Evolutionary conservation across 2,329 filamentous ascomycete species (phyloP), one percentile per base, ranked within the genome.

Genomic region (Pestalotiopsis sp.): DNA sequence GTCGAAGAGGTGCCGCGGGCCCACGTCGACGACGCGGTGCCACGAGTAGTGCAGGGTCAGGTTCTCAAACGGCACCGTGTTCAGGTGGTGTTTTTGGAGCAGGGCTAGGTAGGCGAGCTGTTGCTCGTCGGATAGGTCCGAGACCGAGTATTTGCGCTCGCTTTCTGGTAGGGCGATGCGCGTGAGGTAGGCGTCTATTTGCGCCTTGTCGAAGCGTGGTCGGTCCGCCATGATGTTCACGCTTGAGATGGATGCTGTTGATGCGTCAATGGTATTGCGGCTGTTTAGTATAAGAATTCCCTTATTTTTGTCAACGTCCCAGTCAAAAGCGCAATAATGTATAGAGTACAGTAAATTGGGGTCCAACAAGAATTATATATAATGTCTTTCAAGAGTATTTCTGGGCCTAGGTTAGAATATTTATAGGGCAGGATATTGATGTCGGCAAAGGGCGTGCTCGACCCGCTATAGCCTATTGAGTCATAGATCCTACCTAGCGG

Each of bases 51-150:
- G 82, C 14, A 83, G 75, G 12, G 79, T 79, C 1, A 85, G 77
- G 66, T 85, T 85, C 64, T 85, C 83, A 66, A 84, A 85, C 1
- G 82, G 82, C n/a, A 85, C 76, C 2, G 76, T 77, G 0, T 81
- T 77, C 38, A 85, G 80, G 63, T 82, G 82, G 68, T 82, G 72
- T 68, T 76, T 75, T 4, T 67, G 14, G 4, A 76, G 71, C 3
- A 63, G 59, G 4, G 27, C 3, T 1, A 76, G 65, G 45, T 72
- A 73, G 9, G 7, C 14, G 4, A 73, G 66, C 58, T 69, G 52
- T 3, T 66, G 67, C 7, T 45, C 13, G 20, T 64, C 60, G 11
- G 49, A 7, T 7, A 68, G 64, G 13, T 61, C 27, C 13, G 23
- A 5, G 20, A 74, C 64, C 1, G 71, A 69, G 66, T 66, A 70